These are phyloP conservation scores for Prunella vulgaris DNA, from an alignment of 257 asterid genomes.

Conservation along the genomic window DNA sequence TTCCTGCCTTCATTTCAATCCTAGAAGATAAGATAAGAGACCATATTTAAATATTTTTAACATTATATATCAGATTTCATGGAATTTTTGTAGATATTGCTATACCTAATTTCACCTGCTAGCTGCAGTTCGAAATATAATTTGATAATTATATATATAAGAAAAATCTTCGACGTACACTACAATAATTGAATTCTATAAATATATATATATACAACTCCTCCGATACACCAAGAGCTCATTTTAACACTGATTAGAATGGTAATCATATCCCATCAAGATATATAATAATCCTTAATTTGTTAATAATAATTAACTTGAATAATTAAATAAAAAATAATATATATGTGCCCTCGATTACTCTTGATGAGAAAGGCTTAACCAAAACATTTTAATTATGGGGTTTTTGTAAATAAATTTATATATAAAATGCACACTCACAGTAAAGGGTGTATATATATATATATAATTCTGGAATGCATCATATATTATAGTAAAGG, in stretches of 20 bases:
- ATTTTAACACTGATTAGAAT: background rate
- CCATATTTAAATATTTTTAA: background rate
- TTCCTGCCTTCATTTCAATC: slow-evolving; percentile 27
- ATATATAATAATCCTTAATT: slow-evolving; percentile 8
- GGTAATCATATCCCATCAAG: background rate
- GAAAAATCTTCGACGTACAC: background rate
- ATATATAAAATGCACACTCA: too few relatives aligned
- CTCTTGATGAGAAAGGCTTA: slow-evolving; percentile 12
- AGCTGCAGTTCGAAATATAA: slow-evolving; percentile 4
- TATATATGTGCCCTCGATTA: slow-evolving; percentile 9
- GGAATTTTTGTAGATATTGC: background rate
- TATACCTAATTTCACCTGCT: slow-evolving; percentile 18
- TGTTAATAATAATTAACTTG: background rate
- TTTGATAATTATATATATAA: background rate
- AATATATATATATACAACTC: background rate
- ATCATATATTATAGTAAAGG: slow-evolving; percentile 15
- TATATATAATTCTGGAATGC: background rate
- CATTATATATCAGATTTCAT: background rate
- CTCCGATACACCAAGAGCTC: slow-evolving; percentile 14
- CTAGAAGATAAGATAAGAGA: slow-evolving; percentile 34
- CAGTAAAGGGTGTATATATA: background rate
- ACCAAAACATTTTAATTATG: slow-evolving; percentile 10
- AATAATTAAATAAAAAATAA: background rate
- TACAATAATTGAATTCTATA: background rate
- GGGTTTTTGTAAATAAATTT: slow-evolving; percentile 3